Conservation (phyloP, 169 alveolate genomes). For the Cryptosporidium meleagridis region DNA sequence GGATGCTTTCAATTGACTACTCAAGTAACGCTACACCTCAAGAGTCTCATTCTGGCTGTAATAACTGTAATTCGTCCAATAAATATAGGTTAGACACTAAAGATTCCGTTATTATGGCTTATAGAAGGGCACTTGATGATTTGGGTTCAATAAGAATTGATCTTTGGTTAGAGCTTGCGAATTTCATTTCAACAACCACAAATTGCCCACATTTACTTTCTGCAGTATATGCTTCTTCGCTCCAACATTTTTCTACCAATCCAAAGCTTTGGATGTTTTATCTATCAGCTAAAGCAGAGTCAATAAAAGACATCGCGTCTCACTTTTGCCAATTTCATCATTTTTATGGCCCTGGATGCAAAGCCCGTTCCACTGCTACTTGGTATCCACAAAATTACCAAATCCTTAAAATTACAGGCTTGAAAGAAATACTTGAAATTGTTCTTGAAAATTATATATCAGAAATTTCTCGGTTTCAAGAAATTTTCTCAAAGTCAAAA, state of each 20-base stretch:
- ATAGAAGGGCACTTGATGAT: conserved; percentile 71
- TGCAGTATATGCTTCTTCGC: conserved; percentile 31
- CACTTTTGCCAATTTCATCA: conserved; percentile 21
- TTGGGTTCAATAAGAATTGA: conserved; percentile 69
- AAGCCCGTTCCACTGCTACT: conserved; percentile 21
- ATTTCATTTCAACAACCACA: conserved; percentile 56
- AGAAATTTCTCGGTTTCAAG: neutral
- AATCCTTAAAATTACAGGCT: neutral
- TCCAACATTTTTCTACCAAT: conserved; percentile 39
- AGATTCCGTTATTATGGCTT: conserved; percentile 70
- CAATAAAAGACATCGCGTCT: conserved; percentile 4
- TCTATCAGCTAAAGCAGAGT: conserved; percentile 28
- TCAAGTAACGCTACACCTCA: conserved; percentile 32
- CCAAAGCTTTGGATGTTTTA: conserved; percentile 59
- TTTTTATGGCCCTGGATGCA: conserved; percentile 24
- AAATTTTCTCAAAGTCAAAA: conserved; percentile 1
- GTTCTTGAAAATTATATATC: neutral
- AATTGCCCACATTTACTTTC: conserved; percentile 61
- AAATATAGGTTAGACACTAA: conserved; percentile 28
- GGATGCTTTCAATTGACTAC: conserved; percentile 66
- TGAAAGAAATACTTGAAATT: conserved; percentile 4
- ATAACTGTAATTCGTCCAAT: neutral
- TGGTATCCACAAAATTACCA: conserved; percentile 49
- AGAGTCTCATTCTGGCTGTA: neutral
- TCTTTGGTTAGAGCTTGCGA: conserved; percentile 70